These are phyloP conservation scores for Choiromyces venosus DNA, from an alignment of 495 filamentous ascomycete species.

Conservation along the genomic window DNA sequence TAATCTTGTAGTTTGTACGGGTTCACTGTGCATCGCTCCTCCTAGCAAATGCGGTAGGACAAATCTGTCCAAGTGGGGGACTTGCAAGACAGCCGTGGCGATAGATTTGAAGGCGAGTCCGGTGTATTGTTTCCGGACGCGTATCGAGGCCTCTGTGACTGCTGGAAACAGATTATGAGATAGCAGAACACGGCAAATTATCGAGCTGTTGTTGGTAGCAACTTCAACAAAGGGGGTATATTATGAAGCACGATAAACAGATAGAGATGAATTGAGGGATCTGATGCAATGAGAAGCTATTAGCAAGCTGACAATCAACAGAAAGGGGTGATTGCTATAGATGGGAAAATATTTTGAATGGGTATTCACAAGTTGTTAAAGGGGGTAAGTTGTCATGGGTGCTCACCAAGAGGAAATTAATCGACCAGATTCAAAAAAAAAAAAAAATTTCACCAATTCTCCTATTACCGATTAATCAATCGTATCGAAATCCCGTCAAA, in stretches of 20 bases:
- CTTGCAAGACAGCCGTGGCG: slow-evolving; percentile 41
- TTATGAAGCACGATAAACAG: neutral
- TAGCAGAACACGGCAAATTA: neutral
- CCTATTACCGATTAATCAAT: slow-evolving; percentile 15
- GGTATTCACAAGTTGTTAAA: slow-evolving; percentile 11
- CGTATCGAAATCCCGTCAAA: slow-evolving; percentile 8
- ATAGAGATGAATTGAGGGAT: slow-evolving; percentile 21
- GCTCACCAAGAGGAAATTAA: slow-evolving; percentile 37
- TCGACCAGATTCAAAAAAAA: slow-evolving; percentile 30
- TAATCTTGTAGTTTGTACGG: slow-evolving; percentile 50
- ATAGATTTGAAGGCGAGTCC: slow-evolving; percentile 36
- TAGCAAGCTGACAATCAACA: slow-evolving; percentile 26
- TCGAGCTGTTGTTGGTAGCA: neutral
- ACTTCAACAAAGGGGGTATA: neutral
- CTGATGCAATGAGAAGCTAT: slow-evolving; percentile 28
- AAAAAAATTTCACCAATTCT: slow-evolving; percentile 25
- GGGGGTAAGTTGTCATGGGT: slow-evolving; percentile 16
- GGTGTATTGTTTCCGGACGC: slow-evolving; percentile 39
- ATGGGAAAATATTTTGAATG: slow-evolving; percentile 8
- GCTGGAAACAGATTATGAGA: slow-evolving; percentile 10
- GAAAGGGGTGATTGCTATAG: slow-evolving; percentile 1
- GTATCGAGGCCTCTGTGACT: slow-evolving; percentile 18
- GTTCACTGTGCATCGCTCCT: slow-evolving; percentile 36
- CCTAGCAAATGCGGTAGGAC: slow-evolving; percentile 35
- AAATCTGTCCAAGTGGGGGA: slow-evolving; percentile 39